These are phyloP conservation scores for Takashimella tepidaria DNA, from an alignment of 1,284 basidiomycete species.

Conservation along the genomic window DNA sequence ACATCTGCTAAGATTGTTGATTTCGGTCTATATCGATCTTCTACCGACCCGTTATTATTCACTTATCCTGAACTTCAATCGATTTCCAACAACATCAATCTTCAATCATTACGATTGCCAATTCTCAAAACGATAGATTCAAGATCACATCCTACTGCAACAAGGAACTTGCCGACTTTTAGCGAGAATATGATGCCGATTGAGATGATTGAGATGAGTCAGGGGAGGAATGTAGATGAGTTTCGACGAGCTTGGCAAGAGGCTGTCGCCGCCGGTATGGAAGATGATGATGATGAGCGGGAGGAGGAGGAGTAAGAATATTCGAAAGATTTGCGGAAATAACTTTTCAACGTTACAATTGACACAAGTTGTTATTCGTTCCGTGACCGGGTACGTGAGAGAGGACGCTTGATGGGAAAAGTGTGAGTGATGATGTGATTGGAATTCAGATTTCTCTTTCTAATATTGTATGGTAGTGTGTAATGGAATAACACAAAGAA, in stretches of 20 bases:
- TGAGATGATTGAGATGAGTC: constrained; percentile 73
- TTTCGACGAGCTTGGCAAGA: constrained; percentile 54
- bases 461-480: too few species aligned
- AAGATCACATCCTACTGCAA: constrained; percentile 60
- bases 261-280: constrained; percentile 30
- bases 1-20: constrained; percentile 72
- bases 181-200: constrained; percentile 89
- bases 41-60: constrained; percentile 83
- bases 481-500: too few species aligned
- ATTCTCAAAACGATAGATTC: constrained; percentile 69
- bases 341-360: too few species aligned
- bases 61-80: constrained; percentile 68
- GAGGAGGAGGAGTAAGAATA: too few species aligned
- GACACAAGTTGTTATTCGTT: too few species aligned
- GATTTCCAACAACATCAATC: constrained; percentile 35
- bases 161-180: constrained; percentile 63
- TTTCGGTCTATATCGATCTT: constrained; percentile 79
- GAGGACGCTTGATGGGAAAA: too few species aligned
- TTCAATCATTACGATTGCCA: constrained; percentile 44
- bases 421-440: too few species aligned
- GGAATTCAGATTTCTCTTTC: too few species aligned
- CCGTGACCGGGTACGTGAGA: too few species aligned
- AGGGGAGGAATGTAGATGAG: constrained; percentile 64
- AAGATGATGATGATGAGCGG: constrained; percentile 1
- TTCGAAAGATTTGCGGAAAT: too few species aligned